Evolutionary conservation across 331 rosid species (phyloP).

Genomic region (Stylosanthes scabra): DNA sequence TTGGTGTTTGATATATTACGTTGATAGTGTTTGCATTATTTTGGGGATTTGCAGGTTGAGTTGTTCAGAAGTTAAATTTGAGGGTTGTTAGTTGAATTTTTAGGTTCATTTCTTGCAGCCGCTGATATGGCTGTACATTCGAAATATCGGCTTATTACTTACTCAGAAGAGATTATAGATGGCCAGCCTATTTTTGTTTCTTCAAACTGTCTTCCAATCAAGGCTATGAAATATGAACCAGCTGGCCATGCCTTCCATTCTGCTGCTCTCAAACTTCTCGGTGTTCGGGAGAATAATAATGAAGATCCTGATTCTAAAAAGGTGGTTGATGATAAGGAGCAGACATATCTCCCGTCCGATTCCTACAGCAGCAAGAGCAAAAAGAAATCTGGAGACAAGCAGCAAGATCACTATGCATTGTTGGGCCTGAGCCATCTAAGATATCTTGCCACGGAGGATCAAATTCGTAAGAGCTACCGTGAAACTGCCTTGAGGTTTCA

Average conservation of each 20-base stretch:
- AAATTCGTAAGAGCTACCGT: conserved; percentile 88
- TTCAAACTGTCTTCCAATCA: conserved; percentile 80
- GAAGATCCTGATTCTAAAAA: conserved; percentile 52
- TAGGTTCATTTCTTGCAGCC: conserved; percentile 37
- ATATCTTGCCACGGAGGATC: conserved; percentile 96
- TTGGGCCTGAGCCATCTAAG: conserved; percentile 90
- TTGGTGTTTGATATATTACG: neutral
- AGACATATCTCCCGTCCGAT: conserved; percentile 65
- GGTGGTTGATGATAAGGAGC: conserved; percentile 68
- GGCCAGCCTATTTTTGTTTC: conserved; percentile 79
- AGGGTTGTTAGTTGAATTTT: conserved; percentile 13
- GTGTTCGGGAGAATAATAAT: conserved; percentile 62
- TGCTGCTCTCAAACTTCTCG: conserved; percentile 76
- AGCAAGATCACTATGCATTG: conserved; percentile 97
- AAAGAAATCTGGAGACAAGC: conserved; percentile 82
- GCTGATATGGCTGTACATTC: conserved; percentile 59
- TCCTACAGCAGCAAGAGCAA: conserved; percentile 91
- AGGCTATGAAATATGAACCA: conserved; percentile 76
- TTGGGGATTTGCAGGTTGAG: conserved; percentile 43
- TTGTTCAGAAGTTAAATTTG: conserved; percentile 1
- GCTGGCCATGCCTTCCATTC: conserved; percentile 93
- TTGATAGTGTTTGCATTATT: neutral
- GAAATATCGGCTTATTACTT: conserved; percentile 57
- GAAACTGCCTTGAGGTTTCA: conserved; percentile 94
- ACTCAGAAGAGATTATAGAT: conserved; percentile 77